Percentiles rank a stretch among this genome's conserved stretches.
phyloP scores from a whole-genome alignment of 2,329 filamentous ascomycete species.

The Aaosphaeria pasadenensis region DNA sequence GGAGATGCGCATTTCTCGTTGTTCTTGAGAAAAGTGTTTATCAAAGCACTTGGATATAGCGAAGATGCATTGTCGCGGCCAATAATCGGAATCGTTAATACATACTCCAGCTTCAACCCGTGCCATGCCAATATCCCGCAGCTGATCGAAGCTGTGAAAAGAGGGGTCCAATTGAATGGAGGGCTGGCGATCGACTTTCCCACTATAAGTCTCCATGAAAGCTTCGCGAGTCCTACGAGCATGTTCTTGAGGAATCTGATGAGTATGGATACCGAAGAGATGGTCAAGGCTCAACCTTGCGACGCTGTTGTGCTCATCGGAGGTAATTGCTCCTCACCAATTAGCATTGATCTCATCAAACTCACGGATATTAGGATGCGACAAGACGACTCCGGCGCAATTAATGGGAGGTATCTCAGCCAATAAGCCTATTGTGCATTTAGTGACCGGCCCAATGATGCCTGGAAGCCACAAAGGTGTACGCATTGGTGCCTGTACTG shows the following conservation, averaged over 20 bases:
- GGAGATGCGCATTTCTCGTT: slow-evolving; percentile 73
- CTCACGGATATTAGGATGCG: slow-evolving; percentile 54
- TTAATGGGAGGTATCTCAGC: slow-evolving; percentile 74
- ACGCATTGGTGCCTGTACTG: slow-evolving; percentile 70
- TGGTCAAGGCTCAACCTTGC: slow-evolving; percentile 69
- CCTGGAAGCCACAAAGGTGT: slow-evolving; percentile 64
- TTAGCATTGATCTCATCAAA: too few relatives aligned
- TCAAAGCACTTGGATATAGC: slow-evolving; percentile 71
- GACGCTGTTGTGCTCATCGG: slow-evolving; percentile 68
- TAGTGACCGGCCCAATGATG: slow-evolving; percentile 74
- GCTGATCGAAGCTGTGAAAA: slow-evolving; percentile 61
- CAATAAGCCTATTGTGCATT: slow-evolving; percentile 66
- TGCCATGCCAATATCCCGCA: slow-evolving; percentile 72
- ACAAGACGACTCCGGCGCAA: slow-evolving; percentile 72
- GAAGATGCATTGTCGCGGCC: slow-evolving; percentile 68
- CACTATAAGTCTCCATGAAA: slow-evolving; percentile 69
- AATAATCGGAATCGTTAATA: slow-evolving; percentile 74
- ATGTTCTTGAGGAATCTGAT: slow-evolving; percentile 74
- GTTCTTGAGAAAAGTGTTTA: slow-evolving; percentile 73
- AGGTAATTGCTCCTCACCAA: slow-evolving; percentile 38
- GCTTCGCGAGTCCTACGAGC: slow-evolving; percentile 67
- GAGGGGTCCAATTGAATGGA: slow-evolving; percentile 53
- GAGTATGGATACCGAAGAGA: slow-evolving; percentile 79
- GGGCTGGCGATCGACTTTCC: slow-evolving; percentile 71
- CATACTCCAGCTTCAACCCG: slow-evolving; percentile 69